Conservation (phyloP, 495 filamentous ascomycete genomes). For the Lophium mytilinum region DNA sequence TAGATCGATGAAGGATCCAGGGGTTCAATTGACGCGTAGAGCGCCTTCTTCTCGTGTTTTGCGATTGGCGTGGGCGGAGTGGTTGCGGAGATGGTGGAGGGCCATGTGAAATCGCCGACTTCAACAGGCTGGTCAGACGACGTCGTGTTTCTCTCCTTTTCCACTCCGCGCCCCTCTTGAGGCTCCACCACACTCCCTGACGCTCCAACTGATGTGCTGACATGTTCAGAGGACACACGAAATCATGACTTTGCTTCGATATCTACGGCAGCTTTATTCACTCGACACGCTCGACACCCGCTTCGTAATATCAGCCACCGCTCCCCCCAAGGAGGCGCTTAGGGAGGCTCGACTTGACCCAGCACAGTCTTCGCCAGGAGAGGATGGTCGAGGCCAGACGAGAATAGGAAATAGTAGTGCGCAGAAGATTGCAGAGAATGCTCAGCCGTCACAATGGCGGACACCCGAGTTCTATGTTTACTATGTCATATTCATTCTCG, state of each 20-base stretch:
- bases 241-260: slow-evolving; percentile 29
- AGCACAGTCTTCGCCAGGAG: slow-evolving; percentile 24
- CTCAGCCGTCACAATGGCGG: slow-evolving; percentile 63
- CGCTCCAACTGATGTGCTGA: neutral
- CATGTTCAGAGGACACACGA: slow-evolving; percentile 1
- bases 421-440: slow-evolving; percentile 35
- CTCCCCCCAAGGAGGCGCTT: slow-evolving; percentile 49
- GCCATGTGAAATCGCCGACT: slow-evolving; percentile 18
- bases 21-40: too few species aligned
- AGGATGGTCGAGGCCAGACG: slow-evolving; percentile 35
- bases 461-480: slow-evolving; percentile 84
- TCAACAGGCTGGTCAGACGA: slow-evolving; percentile 3
- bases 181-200: neutral
- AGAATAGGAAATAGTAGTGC: slow-evolving; percentile 22
- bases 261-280: slow-evolving; percentile 57
- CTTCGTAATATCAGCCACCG: slow-evolving; percentile 64
- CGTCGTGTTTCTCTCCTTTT: neutral
- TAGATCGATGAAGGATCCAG: neutral
- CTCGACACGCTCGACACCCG: slow-evolving; percentile 91
- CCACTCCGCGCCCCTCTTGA: neutral
- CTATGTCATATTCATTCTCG: slow-evolving; percentile 57
- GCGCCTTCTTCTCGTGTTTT: too few species aligned
- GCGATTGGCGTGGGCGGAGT: too few species aligned
- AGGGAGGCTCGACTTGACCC: slow-evolving; percentile 34
- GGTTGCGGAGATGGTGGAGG: too few species aligned